Base-by-base conservation (phyloP, 208 protist species). In the Trypanosoma scelopori region DNA sequence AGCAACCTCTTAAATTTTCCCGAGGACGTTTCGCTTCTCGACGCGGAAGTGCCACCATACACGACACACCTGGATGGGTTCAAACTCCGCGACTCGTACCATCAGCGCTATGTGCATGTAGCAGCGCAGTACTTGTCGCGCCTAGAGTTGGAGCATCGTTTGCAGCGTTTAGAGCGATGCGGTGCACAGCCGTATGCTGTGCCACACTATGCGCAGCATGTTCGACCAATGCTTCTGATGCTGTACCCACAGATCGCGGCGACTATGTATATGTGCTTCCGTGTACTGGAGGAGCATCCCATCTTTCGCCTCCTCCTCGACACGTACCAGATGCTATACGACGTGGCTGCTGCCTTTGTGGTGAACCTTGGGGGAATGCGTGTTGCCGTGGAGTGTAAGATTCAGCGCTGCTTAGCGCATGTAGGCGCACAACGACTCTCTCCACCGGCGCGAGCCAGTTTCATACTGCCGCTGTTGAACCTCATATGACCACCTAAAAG, bases 191-290 rank as follows among this genome's bases (percentile, higher is more conserved):
- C 89, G 9, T 95, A 95, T 69, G 56, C 82, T 37, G 62, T 85
- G 63, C 86, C 89, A 30, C 79, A 89, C 74, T 93, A 95, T 70
- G 89, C 89, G 0, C 79, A 92, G 57, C 89, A 95, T 49, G 81
- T 91, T 41, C 87, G 82, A 20, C 82, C 85, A 52, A 86, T 95
- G 60, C 63, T 95, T 1, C 57, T 92, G 22, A 73, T 76, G 58
- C 53, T 79, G 7, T 92, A 89, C 55, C 85, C 86, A 20, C 67
- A 80, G 39, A 74, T 95, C 35, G 84, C 85, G 55, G 65, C 85
- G 4, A 71, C 68, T 22, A 41, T 90, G 16, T 93, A 91, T 74
- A 80, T 93, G 68, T 82, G 84, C 13, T 82, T 92, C 51, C 82
- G 82, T 53, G 71, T 91, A 39, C 58, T 90, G 1, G 81, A 93